Conservation (phyloP, 1,284 basidiomycete genomes). For the Filobasidium uniguttulatum region DNA sequence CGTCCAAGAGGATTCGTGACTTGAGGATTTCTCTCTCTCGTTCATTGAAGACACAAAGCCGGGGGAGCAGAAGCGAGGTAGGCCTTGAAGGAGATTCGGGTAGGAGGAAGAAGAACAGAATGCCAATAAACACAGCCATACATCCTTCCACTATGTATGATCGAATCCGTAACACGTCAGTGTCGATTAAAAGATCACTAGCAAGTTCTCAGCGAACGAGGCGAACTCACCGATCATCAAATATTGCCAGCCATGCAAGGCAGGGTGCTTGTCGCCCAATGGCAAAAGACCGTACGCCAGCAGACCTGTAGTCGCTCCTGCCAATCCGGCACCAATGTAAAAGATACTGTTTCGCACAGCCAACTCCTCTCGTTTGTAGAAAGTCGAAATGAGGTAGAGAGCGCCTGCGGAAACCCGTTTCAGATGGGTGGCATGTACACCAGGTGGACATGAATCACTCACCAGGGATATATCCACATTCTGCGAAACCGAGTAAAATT, state of each 20-base stretch:
- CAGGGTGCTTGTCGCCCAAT: constrained; percentile 3
- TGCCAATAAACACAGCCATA: constrained; percentile 16
- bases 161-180: too few relatives aligned
- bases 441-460: too few relatives aligned
- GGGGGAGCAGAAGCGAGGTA: constrained; percentile 12
- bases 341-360: constrained; percentile 18
- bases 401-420: constrained; percentile 8
- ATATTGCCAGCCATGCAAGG: constrained; percentile 4
- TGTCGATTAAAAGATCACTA: too few relatives aligned
- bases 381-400: constrained; percentile 14
- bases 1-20: constrained; percentile 21
- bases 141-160: constrained; percentile 19
- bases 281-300: constrained; percentile 14
- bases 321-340: constrained; percentile 17
- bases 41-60: constrained; percentile 18
- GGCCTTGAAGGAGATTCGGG: constrained; percentile 19
- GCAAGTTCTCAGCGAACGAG: too few relatives aligned
- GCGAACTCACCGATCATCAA: constrained; percentile 4
- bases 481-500: constrained; percentile 17
- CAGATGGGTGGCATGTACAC: background rate
- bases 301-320: constrained; percentile 15
- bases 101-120: constrained; percentile 15
- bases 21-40: constrained; percentile 23
- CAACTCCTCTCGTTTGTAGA: constrained; percentile 20
- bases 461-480: constrained; percentile 14